Percentiles rank a stretch among this genome's conserved stretches.
Evolutionary conservation across 768 basidiomycete species (phyloP).

Genomic region (Amanita muscaria): DNA sequence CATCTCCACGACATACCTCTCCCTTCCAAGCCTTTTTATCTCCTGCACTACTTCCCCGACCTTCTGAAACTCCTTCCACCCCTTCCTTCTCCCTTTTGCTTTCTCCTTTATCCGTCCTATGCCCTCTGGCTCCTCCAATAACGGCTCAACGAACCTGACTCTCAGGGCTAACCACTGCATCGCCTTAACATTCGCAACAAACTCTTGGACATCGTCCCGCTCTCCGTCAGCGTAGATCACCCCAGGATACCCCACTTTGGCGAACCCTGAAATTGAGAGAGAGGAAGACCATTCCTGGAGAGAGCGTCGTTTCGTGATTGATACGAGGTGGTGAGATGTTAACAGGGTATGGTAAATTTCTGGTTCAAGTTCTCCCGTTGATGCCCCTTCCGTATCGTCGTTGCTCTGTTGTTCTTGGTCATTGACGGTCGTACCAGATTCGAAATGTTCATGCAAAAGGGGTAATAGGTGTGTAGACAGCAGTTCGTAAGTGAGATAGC

Average conservation of each 20-base stretch:
- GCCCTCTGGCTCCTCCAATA: conserved; percentile 10
- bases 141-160: conserved; percentile 49
- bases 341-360: conserved; percentile 49
- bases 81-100: conserved; percentile 11
- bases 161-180: conserved; percentile 77
- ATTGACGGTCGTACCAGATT: not conserved
- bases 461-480: conserved; percentile 51
- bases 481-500: conserved; percentile 44
- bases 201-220: conserved; percentile 46
- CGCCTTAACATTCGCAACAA: conserved; percentile 54
- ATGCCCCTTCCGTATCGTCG: not conserved
- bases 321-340: conserved; percentile 66
- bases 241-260: conserved; percentile 70
- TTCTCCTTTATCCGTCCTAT: conserved; percentile 1
- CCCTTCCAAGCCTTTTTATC: conserved; percentile 50
- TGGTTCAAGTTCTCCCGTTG: too few species aligned
- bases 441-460: conserved; percentile 38
- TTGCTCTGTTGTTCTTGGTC: not conserved
- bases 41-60: conserved; percentile 18
- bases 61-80: conserved; percentile 2
- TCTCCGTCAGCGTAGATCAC: conserved; percentile 64
- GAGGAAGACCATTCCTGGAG: conserved; percentile 48
- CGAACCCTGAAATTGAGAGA: conserved; percentile 52
- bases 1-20: conserved; percentile 49
- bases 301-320: conserved; percentile 52